Evolutionary conservation across 805 yeast genomes (phyloP).

Genomic region (Metschnikowia baotianmanensis): DNA sequence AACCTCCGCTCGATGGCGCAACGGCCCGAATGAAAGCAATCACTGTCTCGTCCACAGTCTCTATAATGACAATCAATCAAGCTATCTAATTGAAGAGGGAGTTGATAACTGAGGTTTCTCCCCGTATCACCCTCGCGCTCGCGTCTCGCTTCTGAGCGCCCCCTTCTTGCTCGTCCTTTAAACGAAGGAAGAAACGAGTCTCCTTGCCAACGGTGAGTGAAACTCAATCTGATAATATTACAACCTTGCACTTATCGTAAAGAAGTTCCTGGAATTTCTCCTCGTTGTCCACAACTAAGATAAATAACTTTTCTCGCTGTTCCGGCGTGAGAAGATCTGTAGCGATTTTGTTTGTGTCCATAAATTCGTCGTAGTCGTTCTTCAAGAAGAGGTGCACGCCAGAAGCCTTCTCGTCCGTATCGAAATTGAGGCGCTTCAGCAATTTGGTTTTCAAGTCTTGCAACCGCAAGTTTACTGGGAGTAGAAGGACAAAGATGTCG

Average conservation of each 20-base stretch:
- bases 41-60: too few species aligned
- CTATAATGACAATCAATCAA: too few species aligned
- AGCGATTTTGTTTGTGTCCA: slow-evolving; percentile 29
- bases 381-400: slow-evolving; percentile 37
- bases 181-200: too few species aligned
- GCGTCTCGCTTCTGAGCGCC: too few species aligned
- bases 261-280: slow-evolving; percentile 37
- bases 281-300: slow-evolving; percentile 39
- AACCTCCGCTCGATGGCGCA: too few species aligned
- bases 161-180: too few species aligned
- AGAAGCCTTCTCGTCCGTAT: slow-evolving; percentile 23
- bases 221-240: slow-evolving; percentile 23
- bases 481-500: slow-evolving; percentile 72
- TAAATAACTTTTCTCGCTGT: slow-evolving; percentile 28
- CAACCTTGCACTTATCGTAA: slow-evolving; percentile 44
- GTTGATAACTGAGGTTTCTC: too few species aligned
- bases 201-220: too few species aligned
- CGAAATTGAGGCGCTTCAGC: slow-evolving; percentile 46
- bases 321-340: slow-evolving; percentile 27
- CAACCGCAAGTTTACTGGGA: slow-evolving; percentile 47
- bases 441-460: slow-evolving; percentile 52
- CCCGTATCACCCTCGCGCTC: too few species aligned
- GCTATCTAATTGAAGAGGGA: too few species aligned
- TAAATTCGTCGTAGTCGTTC: slow-evolving; percentile 41
- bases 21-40: too few species aligned